phyloP scores from a whole-genome alignment of 2,329 filamentous ascomycete genomes.

The Onygenales sp. region DNA sequence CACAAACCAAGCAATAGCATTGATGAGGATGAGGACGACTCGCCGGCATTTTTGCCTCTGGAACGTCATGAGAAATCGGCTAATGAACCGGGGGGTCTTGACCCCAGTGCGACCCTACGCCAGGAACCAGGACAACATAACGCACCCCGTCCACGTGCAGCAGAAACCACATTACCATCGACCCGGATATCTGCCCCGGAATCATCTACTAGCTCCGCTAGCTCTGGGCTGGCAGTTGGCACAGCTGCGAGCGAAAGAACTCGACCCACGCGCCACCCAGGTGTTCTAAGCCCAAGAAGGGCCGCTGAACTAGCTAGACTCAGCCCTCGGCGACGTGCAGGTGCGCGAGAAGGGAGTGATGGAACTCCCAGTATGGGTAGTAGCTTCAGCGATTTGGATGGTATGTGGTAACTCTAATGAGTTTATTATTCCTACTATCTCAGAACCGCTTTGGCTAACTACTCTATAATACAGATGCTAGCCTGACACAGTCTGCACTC shows the following conservation, averaged over 20 bases:
- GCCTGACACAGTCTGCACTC: constrained; percentile 55
- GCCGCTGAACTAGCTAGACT: constrained; percentile 39
- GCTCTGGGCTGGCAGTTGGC: constrained; percentile 24
- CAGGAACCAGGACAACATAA: constrained; percentile 22
- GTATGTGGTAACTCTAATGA: constrained; percentile 21
- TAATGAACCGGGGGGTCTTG: constrained; percentile 18
- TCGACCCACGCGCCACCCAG: constrained; percentile 13
- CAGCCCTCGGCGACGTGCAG: constrained; percentile 34
- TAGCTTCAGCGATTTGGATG: constrained; percentile 57
- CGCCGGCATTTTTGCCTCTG: constrained; percentile 38
- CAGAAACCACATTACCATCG: constrained; percentile 16
- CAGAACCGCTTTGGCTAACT: not conserved
- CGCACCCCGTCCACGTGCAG: constrained; percentile 18
- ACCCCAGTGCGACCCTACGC: constrained; percentile 34
- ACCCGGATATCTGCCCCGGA: constrained; percentile 16
- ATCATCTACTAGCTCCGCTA: constrained; percentile 28
- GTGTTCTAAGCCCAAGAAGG: constrained; percentile 35
- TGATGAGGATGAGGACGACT: constrained; percentile 35
- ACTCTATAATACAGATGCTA: constrained; percentile 39
- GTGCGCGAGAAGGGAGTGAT: constrained; percentile 39
- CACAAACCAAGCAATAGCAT: constrained; percentile 11
- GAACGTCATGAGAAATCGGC: constrained; percentile 13
- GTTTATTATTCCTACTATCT: no score
- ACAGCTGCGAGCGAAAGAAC: constrained; percentile 14
- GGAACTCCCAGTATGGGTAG: constrained; percentile 55